Evolutionary conservation across 2,329 filamentous ascomycete species (phyloP).

Genomic region (Helotiales sp.): DNA sequence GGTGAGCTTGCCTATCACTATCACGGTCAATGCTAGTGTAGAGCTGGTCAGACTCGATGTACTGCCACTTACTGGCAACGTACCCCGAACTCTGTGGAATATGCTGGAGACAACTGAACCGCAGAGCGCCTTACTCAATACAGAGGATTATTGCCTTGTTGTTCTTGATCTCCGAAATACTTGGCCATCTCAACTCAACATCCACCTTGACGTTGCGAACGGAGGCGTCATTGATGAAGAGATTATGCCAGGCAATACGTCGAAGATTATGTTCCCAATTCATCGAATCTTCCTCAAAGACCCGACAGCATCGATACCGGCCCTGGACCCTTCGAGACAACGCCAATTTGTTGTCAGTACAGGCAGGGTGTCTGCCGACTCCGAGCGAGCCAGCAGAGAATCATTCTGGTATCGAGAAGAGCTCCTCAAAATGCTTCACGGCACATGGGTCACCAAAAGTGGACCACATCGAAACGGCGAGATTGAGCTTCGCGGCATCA

Average conservation of each 20-base stretch:
- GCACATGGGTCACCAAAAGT: conserved; percentile 65
- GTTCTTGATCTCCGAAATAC: conserved; percentile 84
- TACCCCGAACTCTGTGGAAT: conserved; percentile 63
- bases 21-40: conserved; percentile 90
- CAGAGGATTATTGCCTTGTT: conserved; percentile 73
- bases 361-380: conserved; percentile 75
- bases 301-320: conserved; percentile 75
- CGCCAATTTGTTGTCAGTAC: conserved; percentile 91
- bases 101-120: conserved; percentile 31
- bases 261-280: conserved; percentile 73
- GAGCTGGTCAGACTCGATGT: conserved; percentile 81
- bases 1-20: conserved; percentile 74
- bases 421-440: conserved; percentile 69
- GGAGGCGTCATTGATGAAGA: conserved; percentile 42
- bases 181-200: conserved; percentile 78
- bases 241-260: conserved; percentile 68
- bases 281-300: conserved; percentile 75
- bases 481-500: conserved; percentile 75
- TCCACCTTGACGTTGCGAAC: conserved; percentile 52
- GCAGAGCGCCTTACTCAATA: conserved; percentile 38
- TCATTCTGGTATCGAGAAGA: conserved; percentile 90
- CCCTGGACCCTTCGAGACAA: conserved; percentile 76
- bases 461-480: conserved; percentile 58
- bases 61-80: conserved; percentile 66
- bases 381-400: conserved; percentile 75